phyloP scores from a whole-genome alignment of 2,329 filamentous ascomycete species.

The Hypoxylon sp. region DNA sequence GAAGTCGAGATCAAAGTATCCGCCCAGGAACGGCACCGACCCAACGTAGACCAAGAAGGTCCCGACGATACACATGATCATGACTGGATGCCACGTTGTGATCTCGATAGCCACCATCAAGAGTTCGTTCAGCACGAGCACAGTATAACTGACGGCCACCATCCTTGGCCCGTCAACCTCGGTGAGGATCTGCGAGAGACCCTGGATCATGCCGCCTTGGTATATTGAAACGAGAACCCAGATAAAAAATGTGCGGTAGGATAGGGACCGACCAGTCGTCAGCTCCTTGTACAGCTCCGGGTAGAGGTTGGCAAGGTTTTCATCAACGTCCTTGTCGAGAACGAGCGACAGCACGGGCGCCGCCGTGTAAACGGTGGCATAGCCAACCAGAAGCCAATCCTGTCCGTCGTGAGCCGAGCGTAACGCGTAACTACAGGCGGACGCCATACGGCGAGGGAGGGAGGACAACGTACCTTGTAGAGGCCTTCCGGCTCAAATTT shows the following conservation, averaged over 20 bases:
- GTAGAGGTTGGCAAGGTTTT: conserved; percentile 91
- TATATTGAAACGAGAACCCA: conserved; percentile 97
- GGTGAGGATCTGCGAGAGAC: conserved; percentile 87
- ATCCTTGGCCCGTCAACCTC: conserved; percentile 77
- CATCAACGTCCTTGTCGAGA: conserved; percentile 93
- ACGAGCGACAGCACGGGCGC: conserved; percentile 91
- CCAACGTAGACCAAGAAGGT: conserved; percentile 83
- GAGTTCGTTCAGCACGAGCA: conserved; percentile 91
- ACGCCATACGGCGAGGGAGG: neutral
- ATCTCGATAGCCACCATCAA: conserved; percentile 97
- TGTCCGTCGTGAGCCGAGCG: conserved; percentile 48
- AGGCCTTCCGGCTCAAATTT: conserved; percentile 92
- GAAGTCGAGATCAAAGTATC: conserved; percentile 88
- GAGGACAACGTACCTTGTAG: conserved; percentile 69
- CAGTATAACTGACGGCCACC: conserved; percentile 91
- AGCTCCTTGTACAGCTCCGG: conserved; percentile 98
- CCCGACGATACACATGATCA: conserved; percentile 84
- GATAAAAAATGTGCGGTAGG: conserved; percentile 93
- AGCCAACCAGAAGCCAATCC: conserved; percentile 96
- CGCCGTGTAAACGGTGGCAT: conserved; percentile 95
- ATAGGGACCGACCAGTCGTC: conserved; percentile 85
- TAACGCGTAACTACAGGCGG: conserved; percentile 5
- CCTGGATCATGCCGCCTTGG: conserved; percentile 94
- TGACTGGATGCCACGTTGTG: conserved; percentile 94
- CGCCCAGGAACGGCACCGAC: conserved; percentile 83